A percentile compares a stretch with the other conserved stretches of the same genome.
Conservation (phyloP, 805 yeast genomes). For the Lachancea fermentati region DNA sequence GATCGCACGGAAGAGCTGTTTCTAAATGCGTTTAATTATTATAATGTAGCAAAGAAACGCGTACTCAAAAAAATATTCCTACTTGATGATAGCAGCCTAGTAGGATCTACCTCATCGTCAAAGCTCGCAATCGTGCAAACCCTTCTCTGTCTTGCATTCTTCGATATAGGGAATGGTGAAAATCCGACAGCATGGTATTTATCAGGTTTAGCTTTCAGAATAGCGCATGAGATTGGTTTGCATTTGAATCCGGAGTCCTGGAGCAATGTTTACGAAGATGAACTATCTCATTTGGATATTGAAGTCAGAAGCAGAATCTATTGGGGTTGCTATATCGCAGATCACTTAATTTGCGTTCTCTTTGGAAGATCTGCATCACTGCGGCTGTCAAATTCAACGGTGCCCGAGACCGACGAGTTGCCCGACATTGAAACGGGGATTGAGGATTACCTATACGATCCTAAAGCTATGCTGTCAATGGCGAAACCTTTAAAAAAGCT, state of each 20-base stretch:
- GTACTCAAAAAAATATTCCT: constrained; percentile 37
- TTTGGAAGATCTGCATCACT: constrained; percentile 51
- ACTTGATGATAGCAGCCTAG: constrained; percentile 21
- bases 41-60: constrained; percentile 39
- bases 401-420: constrained; percentile 49
- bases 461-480: constrained; percentile 19
- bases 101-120: constrained; percentile 33
- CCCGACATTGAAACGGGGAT: constrained; percentile 54
- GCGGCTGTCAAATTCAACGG: constrained; percentile 50
- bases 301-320: constrained; percentile 51
- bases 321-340: constrained; percentile 60
- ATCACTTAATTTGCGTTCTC: constrained; percentile 50
- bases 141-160: constrained; percentile 46
- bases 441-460: constrained; percentile 43
- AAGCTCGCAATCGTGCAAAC: constrained; percentile 51
- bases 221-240: constrained; percentile 56
- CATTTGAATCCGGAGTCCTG: constrained; percentile 53
- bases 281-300: constrained; percentile 40
- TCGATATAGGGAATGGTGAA: constrained; percentile 51
- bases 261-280: constrained; percentile 37
- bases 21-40: constrained; percentile 37
- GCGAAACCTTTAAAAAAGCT: constrained; percentile 34
- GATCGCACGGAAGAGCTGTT: constrained; percentile 32
- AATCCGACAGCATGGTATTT: constrained; percentile 58
- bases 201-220: constrained; percentile 51